phyloP scores from a whole-genome alignment of 2,329 filamentous ascomycete species.

The Penicillium sp. region DNA sequence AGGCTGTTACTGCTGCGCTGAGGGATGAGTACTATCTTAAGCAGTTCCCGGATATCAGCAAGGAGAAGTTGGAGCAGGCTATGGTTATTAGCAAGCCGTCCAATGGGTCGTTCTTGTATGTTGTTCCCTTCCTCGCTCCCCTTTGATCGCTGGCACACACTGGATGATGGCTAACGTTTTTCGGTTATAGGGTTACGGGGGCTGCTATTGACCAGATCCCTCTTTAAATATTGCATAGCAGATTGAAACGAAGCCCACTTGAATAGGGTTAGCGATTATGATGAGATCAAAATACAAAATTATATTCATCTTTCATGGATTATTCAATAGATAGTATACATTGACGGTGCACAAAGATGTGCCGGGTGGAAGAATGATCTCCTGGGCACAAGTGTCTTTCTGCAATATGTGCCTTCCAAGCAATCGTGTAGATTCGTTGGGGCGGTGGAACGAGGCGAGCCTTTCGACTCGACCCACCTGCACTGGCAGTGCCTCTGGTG shows the following conservation, averaged over 20 bases:
- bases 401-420: background rate
- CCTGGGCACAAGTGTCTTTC: background rate
- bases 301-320: background rate
- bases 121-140: background rate
- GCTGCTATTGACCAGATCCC: constrained; percentile 37
- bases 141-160: background rate
- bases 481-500: background rate
- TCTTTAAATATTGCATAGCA: constrained; percentile 22
- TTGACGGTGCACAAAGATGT: background rate
- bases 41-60: constrained; percentile 63
- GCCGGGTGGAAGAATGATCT: background rate
- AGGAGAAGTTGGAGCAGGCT: constrained; percentile 72
- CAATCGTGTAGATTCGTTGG: background rate
- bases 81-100: constrained; percentile 83
- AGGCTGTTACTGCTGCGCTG: constrained; percentile 72
- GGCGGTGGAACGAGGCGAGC: background rate
- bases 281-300: background rate
- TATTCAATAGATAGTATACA: background rate
- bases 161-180: constrained; percentile 13
- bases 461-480: background rate
- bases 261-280: background rate
- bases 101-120: constrained; percentile 45
- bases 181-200: constrained; percentile 33
- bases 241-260: background rate
- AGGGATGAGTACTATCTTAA: constrained; percentile 78